A percentile compares a stretch with the other conserved stretches of the same genome.
Conservation (phyloP, 495 filamentous ascomycete species). For the Podospora fimiseda region DNA sequence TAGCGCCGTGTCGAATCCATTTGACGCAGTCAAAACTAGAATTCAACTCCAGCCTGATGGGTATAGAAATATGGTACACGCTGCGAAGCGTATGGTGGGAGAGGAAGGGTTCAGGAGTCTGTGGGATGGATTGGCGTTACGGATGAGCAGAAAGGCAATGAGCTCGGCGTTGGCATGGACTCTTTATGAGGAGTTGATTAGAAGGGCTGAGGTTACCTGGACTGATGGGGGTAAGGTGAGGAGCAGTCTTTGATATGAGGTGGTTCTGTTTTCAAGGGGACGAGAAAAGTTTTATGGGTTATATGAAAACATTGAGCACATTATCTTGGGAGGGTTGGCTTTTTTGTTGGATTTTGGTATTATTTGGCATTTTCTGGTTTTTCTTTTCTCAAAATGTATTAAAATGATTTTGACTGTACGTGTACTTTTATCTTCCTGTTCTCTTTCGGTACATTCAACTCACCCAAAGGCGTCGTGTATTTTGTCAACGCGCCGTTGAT, state of each 20-base stretch:
- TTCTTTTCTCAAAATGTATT: too few species aligned
- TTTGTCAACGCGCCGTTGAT: too few species aligned
- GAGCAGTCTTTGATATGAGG: conserved; percentile 1
- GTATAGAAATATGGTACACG: conserved; percentile 82
- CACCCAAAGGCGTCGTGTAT: too few species aligned
- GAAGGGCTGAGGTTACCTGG: conserved; percentile 64
- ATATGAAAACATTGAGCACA: too few species aligned
- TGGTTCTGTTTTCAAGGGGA: too few species aligned
- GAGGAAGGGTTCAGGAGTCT: conserved; percentile 78
- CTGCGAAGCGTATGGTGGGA: conserved; percentile 63
- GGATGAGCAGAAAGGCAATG: conserved; percentile 85
- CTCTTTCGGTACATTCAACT: too few species aligned
- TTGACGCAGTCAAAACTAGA: conserved; percentile 92
- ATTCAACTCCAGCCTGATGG: conserved; percentile 80
- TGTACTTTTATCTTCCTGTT: too few species aligned
- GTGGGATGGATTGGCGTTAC: conserved; percentile 78
- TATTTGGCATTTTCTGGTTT: too few species aligned
- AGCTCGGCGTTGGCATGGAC: conserved; percentile 94
- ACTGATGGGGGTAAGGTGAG: conserved; percentile 4
- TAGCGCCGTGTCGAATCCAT: conserved; percentile 84
- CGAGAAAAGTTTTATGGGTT: not conserved
- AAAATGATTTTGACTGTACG: too few species aligned
- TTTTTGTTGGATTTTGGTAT: too few species aligned
- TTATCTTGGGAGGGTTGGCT: too few species aligned
- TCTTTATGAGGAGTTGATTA: conserved; percentile 87